phyloP scores from a whole-genome alignment of 2,329 filamentous ascomycete genomes.

The Xylaria hypoxylon region DNA sequence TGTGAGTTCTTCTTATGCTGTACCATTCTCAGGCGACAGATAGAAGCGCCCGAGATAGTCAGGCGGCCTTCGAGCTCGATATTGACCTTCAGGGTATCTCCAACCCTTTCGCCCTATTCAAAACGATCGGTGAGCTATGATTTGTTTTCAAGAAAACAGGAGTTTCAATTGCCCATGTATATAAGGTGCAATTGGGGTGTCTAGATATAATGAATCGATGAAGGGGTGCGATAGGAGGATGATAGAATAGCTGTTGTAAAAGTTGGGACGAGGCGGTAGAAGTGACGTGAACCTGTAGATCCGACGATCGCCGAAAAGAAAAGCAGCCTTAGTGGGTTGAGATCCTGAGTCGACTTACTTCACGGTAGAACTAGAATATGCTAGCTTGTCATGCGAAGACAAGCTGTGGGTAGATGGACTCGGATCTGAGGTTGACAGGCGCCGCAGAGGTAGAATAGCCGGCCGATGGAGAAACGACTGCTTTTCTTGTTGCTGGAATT shows the following conservation, averaged over 20 bases:
- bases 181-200: conserved; percentile 42
- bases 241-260: conserved; percentile 39
- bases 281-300: conserved; percentile 44
- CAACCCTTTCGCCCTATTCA: conserved; percentile 45
- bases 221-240: conserved; percentile 38
- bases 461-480: conserved; percentile 40
- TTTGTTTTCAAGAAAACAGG: conserved; percentile 19
- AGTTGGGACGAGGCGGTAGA: conserved; percentile 40
- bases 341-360: conserved; percentile 43
- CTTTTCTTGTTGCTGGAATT: conserved; percentile 33
- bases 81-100: conserved; percentile 42
- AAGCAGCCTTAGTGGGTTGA: conserved; percentile 30
- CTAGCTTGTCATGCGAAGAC: conserved; percentile 45
- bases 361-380: conserved; percentile 35
- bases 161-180: conserved; percentile 16
- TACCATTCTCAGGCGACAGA: conserved; percentile 51
- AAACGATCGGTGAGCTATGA: conserved; percentile 40
- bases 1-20: conserved; percentile 50
- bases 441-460: conserved; percentile 39
- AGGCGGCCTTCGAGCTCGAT: conserved; percentile 42
- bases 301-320: conserved; percentile 33
- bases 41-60: conserved; percentile 37
- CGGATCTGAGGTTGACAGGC: conserved; percentile 28
- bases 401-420: conserved; percentile 39
- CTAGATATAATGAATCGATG: conserved; percentile 28